Evolutionary conservation across 2,329 filamentous ascomycete genomes (phyloP).

Genomic region (Microcyclospora tardicrescens): DNA sequence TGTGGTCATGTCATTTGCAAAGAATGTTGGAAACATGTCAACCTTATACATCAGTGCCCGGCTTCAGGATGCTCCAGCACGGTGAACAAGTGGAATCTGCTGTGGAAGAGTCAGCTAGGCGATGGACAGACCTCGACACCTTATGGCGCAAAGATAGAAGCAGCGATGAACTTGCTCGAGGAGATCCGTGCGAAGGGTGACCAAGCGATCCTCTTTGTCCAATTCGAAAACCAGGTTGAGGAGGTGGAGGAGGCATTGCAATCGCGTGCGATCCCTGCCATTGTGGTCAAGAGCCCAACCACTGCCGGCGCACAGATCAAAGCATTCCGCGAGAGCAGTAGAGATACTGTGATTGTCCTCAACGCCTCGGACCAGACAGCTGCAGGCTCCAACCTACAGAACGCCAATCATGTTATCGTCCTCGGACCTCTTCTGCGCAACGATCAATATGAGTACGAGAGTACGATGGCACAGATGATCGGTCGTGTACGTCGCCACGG

Average conservation of each 20-base stretch:
- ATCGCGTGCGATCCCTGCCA: conserved; percentile 19
- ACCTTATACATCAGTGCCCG: conserved; percentile 23
- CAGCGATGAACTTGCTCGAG: conserved; percentile 33
- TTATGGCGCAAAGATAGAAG: conserved; percentile 37
- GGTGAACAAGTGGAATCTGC: conserved; percentile 28
- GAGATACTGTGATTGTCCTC: conserved; percentile 42
- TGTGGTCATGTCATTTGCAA: conserved; percentile 43
- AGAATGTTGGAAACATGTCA: conserved; percentile 20
- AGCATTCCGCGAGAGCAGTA: conserved; percentile 10
- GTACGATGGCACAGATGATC: conserved; percentile 50
- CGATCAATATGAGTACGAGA: conserved; percentile 42
- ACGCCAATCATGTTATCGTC: conserved; percentile 54
- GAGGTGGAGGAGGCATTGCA: conserved; percentile 24
- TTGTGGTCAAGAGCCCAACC: conserved; percentile 23
- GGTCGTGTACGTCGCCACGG: conserved; percentile 47
- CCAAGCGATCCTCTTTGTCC: conserved; percentile 44
- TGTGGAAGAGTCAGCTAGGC: conserved; percentile 27
- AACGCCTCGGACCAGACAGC: conserved; percentile 44
- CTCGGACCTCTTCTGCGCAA: conserved; percentile 40
- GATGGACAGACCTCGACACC: conserved; percentile 11
- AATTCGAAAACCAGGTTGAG: conserved; percentile 35
- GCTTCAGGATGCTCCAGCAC: conserved; percentile 29
- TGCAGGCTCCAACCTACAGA: conserved; percentile 47
- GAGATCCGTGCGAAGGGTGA: conserved; percentile 28
- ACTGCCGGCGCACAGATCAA: conserved; percentile 10